Base-by-base conservation (phyloP, 2,329 filamentous ascomycete species). In the Aureobasidium sp. region DNA sequence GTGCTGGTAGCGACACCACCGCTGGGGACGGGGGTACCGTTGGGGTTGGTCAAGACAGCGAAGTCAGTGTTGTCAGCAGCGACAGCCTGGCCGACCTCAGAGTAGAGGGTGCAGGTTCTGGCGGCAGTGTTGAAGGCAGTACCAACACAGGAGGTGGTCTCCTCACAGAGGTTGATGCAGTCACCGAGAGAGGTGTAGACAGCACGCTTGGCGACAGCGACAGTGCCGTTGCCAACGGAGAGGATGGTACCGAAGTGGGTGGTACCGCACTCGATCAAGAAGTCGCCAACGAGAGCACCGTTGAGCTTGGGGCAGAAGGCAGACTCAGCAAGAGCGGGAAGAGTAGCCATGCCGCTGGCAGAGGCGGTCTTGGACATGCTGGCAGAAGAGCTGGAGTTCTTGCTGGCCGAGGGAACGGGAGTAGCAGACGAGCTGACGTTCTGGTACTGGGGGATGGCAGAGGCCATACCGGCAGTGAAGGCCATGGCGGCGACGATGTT, bases 41-140 rank as follows among this genome's bases (percentile, higher is more conserved):
- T 41, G 48, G 44, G 26, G 34, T 48, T 37, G 39, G 50, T 47
- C 23, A 46, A 37, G 27, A 52, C 26, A 32, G 62, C 62, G 34
- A 63, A 60, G 53, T 63, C 53, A 48, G 41, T 34, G n/a, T 41
- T 48, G 39, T 20, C 15, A 26, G 55, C 55, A 15, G 26, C 29
- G 29, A 47, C 34, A 17, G 32, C 39, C n/a, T 26, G 34, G 41
- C 48, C 55, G 23, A 63, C 42, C 27, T 52, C 56, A 41, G 53
- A 60, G 55, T 60, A 63, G 47, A 63, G 62, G n/a, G 61, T 37
- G 37, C 61, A 62, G 27, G 52, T 62, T 37, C 47, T 44, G 34
- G 52, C 52, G 36, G 15, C 46, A n/a, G 34, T 41, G 37, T 62
- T 41, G 61, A 58, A 62, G 20, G 53, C 52, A 46, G 61, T 58